phyloP scores from a whole-genome alignment of 2,329 filamentous ascomycete species.

The Monilinia vaccinii-corymbosi region DNA sequence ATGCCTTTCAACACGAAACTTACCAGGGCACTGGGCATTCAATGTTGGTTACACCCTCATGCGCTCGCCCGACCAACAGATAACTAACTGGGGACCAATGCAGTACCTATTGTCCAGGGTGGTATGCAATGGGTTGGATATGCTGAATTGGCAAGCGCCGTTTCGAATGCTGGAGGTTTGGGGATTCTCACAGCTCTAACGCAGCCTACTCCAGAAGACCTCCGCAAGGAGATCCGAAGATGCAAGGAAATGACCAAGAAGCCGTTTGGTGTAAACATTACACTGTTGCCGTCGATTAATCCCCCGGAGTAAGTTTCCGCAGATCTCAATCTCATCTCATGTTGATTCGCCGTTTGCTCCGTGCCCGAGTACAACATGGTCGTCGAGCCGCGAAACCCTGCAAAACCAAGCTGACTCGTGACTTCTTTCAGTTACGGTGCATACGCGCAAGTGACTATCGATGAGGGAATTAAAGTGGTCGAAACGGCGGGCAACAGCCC shows the following conservation, averaged over 20 bases:
- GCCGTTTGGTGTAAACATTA: slow-evolving; percentile 92
- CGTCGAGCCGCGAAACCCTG: neutral
- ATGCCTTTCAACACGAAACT: slow-evolving; percentile 35
- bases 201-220: slow-evolving; percentile 82
- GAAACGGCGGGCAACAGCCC: slow-evolving; percentile 90
- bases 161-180: slow-evolving; percentile 73
- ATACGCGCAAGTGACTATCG: slow-evolving; percentile 86
- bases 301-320: slow-evolving; percentile 55
- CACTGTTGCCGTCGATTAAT: slow-evolving; percentile 78
- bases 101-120: slow-evolving; percentile 75
- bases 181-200: slow-evolving; percentile 83
- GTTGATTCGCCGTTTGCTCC: slow-evolving; percentile 6
- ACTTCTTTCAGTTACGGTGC: slow-evolving; percentile 51
- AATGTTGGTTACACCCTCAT: slow-evolving; percentile 19
- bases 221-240: slow-evolving; percentile 85
- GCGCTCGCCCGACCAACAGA: neutral
- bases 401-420: neutral
- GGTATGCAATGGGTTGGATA: slow-evolving; percentile 85
- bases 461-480: slow-evolving; percentile 84
- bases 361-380: neutral
- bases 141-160: slow-evolving; percentile 66
- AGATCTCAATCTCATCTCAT: neutral
- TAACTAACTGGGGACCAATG: neutral
- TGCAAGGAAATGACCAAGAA: slow-evolving; percentile 70
- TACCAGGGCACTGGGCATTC: slow-evolving; percentile 35